phyloP scores from a whole-genome alignment of 306 rosid genomes.

The Corylus heterophylla region DNA sequence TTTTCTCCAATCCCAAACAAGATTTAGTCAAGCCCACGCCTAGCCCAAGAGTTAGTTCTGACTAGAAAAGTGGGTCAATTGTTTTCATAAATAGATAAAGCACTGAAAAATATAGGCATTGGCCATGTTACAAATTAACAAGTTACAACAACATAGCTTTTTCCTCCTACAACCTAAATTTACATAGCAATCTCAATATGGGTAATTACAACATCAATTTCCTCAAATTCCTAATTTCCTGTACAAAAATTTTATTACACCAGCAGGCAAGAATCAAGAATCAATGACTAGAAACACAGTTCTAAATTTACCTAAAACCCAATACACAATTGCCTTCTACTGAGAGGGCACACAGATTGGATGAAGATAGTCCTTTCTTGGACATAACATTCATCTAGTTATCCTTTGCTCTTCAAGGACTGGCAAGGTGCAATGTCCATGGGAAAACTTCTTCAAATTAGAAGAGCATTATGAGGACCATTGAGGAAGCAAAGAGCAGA shows the following conservation, averaged over 20 bases:
- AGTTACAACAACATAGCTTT: background rate
- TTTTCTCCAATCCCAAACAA: no score
- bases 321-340: slow-evolving; percentile 13
- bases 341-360: slow-evolving; percentile 35
- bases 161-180: slow-evolving; percentile 12
- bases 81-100: no score
- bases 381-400: slow-evolving; percentile 16
- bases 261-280: slow-evolving; percentile 64
- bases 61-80: no score
- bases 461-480: slow-evolving; percentile 42
- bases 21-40: no score
- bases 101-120: background rate
- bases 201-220: slow-evolving; percentile 41
- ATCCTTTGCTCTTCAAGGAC: slow-evolving; percentile 24
- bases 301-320: slow-evolving; percentile 30
- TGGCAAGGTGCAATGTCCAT: slow-evolving; percentile 25
- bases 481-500: slow-evolving; percentile 44
- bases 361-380: slow-evolving; percentile 26
- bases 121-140: background rate
- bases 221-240: slow-evolving; percentile 48
- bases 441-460: slow-evolving; percentile 32
- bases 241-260: slow-evolving; percentile 65
- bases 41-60: no score
- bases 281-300: slow-evolving; percentile 39
- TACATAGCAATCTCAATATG: slow-evolving; percentile 42